These are phyloP conservation scores for Planoprotostelium fungivorum DNA, from an alignment of 78 protist species.

Conservation along the genomic window DNA sequence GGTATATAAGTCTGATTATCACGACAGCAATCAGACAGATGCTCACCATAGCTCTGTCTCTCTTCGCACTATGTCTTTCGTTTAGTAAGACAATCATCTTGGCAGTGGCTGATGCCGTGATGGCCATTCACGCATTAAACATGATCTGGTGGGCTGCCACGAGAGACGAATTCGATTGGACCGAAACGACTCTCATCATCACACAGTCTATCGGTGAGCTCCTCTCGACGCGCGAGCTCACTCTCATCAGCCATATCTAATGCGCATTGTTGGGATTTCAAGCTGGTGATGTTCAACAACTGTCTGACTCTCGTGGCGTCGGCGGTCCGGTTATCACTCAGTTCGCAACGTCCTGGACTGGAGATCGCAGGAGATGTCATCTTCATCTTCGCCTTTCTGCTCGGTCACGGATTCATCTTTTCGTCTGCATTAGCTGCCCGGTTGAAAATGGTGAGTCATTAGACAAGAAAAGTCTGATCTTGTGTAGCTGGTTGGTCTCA, in stretches of 20 bases:
- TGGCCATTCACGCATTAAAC: background rate
- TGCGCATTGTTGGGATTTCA: background rate
- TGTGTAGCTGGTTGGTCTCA: background rate
- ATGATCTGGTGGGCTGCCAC: background rate
- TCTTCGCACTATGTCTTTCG: no score
- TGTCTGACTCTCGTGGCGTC: no score
- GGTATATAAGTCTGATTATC: no score
- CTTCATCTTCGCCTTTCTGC: background rate
- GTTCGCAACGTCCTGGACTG: background rate
- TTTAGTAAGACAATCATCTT: background rate
- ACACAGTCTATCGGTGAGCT: background rate
- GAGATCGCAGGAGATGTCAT: background rate
- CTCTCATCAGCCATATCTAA: background rate
- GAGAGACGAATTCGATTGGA: background rate
- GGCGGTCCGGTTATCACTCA: no score
- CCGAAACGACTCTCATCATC: background rate
- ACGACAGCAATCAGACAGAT: no score
- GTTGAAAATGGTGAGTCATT: background rate
- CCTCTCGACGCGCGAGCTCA: background rate
- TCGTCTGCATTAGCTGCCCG: background rate
- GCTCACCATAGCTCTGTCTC: no score
- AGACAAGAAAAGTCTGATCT: background rate
- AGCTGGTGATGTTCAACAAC: no score
- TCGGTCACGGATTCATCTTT: no score
- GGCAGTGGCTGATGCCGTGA: background rate